A percentile compares a stretch with the other conserved stretches of the same genome.
Evolutionary conservation across 2,329 filamentous ascomycete species (phyloP).

Genomic region (Ophiostoma montium): DNA sequence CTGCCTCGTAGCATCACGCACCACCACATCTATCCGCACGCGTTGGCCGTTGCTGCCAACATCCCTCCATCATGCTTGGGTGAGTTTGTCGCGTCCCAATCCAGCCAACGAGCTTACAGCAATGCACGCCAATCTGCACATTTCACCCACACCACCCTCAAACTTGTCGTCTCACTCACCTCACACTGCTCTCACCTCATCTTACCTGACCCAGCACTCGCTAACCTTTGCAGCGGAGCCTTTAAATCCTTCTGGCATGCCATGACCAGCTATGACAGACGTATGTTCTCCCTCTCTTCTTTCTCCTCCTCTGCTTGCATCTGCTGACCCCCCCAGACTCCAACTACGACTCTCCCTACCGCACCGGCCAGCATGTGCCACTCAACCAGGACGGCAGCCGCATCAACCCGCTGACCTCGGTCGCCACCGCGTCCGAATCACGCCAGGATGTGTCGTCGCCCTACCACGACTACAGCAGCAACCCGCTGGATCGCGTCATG

Average conservation of each 20-base stretch:
- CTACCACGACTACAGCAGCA: constrained; percentile 55
- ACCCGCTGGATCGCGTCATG: constrained; percentile 15
- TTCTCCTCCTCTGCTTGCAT: not conserved
- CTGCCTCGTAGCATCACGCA: no score
- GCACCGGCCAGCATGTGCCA: constrained; percentile 79
- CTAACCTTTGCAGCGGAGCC: constrained; percentile 23
- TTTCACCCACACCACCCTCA: not conserved
- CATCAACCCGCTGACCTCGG: constrained; percentile 69
- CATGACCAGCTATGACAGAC: constrained; percentile 59
- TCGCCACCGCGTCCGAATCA: constrained; percentile 82
- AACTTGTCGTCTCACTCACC: no score
- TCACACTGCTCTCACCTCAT: not conserved
- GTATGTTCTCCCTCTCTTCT: constrained; percentile 29
- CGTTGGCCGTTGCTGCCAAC: constrained; percentile 4
- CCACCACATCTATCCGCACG: not conserved
- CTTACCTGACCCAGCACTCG: not conserved
- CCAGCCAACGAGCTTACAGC: not conserved
- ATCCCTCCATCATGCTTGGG: constrained; percentile 5
- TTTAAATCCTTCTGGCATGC: constrained; percentile 93
- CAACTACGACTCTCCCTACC: constrained; percentile 81
- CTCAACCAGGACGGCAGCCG: constrained; percentile 49
- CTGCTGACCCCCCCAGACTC: constrained; percentile 48
- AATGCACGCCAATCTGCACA: not conserved
- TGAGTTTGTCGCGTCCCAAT: not conserved
- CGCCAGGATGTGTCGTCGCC: constrained; percentile 67